Conservation (phyloP, 2,329 filamentous ascomycete species). For the Colletotrichum musae region DNA sequence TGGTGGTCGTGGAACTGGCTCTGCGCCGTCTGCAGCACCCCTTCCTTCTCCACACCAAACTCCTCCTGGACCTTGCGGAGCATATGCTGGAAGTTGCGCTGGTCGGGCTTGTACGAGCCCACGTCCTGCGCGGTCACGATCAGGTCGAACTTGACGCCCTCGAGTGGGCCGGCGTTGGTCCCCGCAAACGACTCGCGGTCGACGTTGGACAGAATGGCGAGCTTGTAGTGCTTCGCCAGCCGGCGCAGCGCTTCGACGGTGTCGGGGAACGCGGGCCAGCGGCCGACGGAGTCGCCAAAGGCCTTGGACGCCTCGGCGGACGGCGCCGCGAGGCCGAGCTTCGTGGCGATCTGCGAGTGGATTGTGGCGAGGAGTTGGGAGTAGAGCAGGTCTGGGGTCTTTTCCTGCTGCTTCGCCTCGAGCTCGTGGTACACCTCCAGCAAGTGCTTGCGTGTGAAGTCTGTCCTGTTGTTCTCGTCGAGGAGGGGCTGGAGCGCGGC, state of each 20-base stretch:
- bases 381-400: constrained; percentile 72
- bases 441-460: constrained; percentile 54
- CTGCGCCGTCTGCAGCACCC: constrained; percentile 77
- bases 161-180: constrained; percentile 61
- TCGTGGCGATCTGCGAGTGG: constrained; percentile 62
- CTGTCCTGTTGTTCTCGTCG: constrained; percentile 47
- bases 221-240: constrained; percentile 67
- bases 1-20: constrained; percentile 80
- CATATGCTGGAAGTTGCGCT: constrained; percentile 77
- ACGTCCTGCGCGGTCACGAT: constrained; percentile 80
- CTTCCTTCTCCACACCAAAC: constrained; percentile 68
- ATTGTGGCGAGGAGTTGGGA: constrained; percentile 67
- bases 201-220: constrained; percentile 72
- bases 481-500: constrained; percentile 67
- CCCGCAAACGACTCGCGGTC: constrained; percentile 65
- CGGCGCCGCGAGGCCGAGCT: constrained; percentile 55
- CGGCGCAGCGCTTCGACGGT: constrained; percentile 67
- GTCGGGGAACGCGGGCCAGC: constrained; percentile 73
- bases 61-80: constrained; percentile 65
- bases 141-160: constrained; percentile 68
- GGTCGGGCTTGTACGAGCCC: constrained; percentile 79
- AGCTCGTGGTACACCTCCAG: constrained; percentile 58
- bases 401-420: constrained; percentile 66
- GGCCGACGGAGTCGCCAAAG: constrained; percentile 67
- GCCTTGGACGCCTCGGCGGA: constrained; percentile 56